phyloP scores from a whole-genome alignment of 2,329 filamentous ascomycete genomes.

The Fusarium cyanostomum region DNA sequence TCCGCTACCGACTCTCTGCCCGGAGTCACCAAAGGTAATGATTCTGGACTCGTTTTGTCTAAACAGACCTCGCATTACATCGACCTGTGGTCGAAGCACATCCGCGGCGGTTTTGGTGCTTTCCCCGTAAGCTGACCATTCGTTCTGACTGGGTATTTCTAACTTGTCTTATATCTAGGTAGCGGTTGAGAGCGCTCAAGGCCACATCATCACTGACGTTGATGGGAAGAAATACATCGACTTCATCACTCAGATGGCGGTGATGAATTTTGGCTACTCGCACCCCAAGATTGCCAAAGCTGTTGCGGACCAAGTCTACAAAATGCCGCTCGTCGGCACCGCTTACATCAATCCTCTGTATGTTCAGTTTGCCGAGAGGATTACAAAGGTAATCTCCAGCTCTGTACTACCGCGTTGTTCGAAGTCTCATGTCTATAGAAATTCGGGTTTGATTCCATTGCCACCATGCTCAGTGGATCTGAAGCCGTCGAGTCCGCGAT shows the following conservation, averaged over 20 bases:
- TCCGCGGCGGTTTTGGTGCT: conserved; percentile 7
- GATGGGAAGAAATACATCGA: conserved; percentile 24
- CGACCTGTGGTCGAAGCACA: conserved; percentile 3
- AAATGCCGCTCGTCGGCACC: conserved; percentile 7
- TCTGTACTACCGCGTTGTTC: too few species aligned
- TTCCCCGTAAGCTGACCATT: neutral
- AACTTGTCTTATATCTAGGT: conserved; percentile 7
- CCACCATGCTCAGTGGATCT: conserved; percentile 17
- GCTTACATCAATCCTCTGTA: conserved; percentile 17
- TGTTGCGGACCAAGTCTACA: conserved; percentile 6
- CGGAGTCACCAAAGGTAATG: neutral
- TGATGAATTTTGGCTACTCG: conserved; percentile 19
- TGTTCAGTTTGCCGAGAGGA: conserved; percentile 15
- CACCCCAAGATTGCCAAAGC: conserved; percentile 13
- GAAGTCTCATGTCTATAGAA: neutral
- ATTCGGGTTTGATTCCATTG: conserved; percentile 16
- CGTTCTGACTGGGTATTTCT: neutral
- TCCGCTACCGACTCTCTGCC: neutral
- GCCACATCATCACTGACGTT: conserved; percentile 14
- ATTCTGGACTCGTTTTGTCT: neutral
- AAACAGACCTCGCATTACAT: neutral
- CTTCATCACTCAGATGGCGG: conserved; percentile 13
- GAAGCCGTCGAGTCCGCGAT: conserved; percentile 29
- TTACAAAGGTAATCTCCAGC: neutral
- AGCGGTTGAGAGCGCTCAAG: conserved; percentile 3